Base-by-base conservation (phyloP, 306 rosid species). In the Cicer chorassanicum region DNA sequence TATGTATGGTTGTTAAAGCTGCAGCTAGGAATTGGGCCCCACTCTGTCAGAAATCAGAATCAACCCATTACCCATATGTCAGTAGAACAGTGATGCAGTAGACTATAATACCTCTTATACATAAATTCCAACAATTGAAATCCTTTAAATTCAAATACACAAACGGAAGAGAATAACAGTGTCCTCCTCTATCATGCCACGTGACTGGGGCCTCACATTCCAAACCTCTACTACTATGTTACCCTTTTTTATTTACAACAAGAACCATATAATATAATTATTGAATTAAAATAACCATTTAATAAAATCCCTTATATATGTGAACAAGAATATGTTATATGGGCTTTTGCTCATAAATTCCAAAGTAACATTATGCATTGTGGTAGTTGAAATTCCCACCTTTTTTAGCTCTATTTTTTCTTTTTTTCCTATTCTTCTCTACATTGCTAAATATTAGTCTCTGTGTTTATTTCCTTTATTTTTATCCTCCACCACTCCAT, bases 401-500 rank as follows among this genome's bases (percentile, higher is more conserved):
- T 65, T 65, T 81, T 62, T 62, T 43, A 36, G 6, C 69, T 50
- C 78, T 57, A 1, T 6, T 18, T 29, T 39, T 12, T 40, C 6
- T 19, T 29, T 4, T 45, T 36, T 9, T 50, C 24, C 18, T 16
- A 16, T 16, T 77, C 7, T 81, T 49, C 41, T 34, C 45, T 39
- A 9, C 66, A 21, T 45, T 16, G 36, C 36, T 3, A 29, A 8
- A 21, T 13, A 65, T 71, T 55, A 55, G 19, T 55, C 0, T 8
- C 14, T 10, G 9, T 24, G 40, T 24, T 57, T 9, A 59, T 59
- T 56, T 55, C 7, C 12, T 11, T 59, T 34, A 61, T 59, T 51
- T 46, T 67, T 53, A 19, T 78, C 70, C 75, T 65, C 86, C 89
- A 85, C 79, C 97, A 87, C 63, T 87, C 81, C 97, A 91, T 89